These are phyloP conservation scores for Apophysomyces trapeziformis DNA, from an alignment of 371 early-diverging fungal genomes.

Conservation along the genomic window DNA sequence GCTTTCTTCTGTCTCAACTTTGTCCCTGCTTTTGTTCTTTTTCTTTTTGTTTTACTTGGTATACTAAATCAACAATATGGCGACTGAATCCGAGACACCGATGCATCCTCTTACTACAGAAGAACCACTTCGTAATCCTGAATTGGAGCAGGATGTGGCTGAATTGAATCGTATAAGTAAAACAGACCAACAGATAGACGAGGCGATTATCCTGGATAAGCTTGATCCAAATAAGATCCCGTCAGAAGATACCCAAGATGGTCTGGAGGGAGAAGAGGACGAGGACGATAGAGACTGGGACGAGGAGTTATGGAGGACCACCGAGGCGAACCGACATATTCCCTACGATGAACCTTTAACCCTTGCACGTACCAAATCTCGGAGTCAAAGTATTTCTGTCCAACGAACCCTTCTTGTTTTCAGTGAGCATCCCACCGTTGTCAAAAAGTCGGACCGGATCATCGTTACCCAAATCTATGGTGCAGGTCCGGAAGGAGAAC, in stretches of 20 bases:
- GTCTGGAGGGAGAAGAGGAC: constrained; percentile 17
- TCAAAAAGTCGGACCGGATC: constrained; percentile 17
- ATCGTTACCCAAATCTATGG: constrained; percentile 29
- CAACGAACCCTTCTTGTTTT: constrained; percentile 21
- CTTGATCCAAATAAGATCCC: constrained; percentile 20
- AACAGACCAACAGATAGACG: not conserved
- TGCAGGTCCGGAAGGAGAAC: constrained; percentile 27
- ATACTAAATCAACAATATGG: not conserved
- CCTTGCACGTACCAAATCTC: constrained; percentile 15
- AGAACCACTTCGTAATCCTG: constrained; percentile 15
- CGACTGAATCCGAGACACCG: not conserved
- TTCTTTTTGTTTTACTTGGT: not conserved
- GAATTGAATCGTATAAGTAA: constrained; percentile 14
- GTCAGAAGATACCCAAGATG: constrained; percentile 9
- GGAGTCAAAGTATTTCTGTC: constrained; percentile 23
- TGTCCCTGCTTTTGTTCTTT: not conserved
- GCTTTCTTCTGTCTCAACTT: not conserved
- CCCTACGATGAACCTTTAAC: constrained; percentile 16
- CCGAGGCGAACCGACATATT: constrained; percentile 38
- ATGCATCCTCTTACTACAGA: constrained; percentile 24
- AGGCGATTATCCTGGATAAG: constrained; percentile 15
- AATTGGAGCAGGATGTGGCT: constrained; percentile 9
- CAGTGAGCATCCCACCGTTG: constrained; percentile 15
- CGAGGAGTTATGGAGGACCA: constrained; percentile 30
- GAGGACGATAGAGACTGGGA: constrained; percentile 26